phyloP scores from a whole-genome alignment of 176 grass and related monocot species.

The Dendrocalamus sinicus region DNA sequence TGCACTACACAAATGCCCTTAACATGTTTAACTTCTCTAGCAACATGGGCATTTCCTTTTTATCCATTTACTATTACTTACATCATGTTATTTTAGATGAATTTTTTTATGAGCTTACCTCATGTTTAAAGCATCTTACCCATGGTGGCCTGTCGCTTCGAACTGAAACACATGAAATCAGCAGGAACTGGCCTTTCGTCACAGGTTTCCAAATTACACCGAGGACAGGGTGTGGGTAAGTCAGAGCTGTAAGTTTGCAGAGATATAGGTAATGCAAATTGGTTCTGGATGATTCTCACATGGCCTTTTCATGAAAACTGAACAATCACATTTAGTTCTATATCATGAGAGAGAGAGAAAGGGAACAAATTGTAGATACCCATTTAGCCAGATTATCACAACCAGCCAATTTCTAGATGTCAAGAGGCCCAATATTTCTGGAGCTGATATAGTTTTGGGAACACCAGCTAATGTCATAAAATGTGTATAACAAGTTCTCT shows the following conservation, averaged over 20 bases:
- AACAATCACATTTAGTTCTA: background rate
- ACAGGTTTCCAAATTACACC: background rate
- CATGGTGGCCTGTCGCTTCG: too few relatives aligned
- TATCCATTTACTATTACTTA: background rate
- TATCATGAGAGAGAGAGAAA: background rate
- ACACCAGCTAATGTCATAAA: background rate
- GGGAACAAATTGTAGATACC: too few relatives aligned
- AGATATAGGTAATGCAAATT: background rate
- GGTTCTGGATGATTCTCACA: background rate
- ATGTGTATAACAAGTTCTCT: background rate
- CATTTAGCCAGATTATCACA: constrained; percentile 9
- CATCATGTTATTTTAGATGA: background rate
- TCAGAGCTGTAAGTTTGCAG: background rate
- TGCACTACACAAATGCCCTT: too few relatives aligned
- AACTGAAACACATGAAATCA: too few relatives aligned
- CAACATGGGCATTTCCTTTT: background rate
- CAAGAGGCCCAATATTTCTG: constrained; percentile 1
- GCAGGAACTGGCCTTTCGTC: background rate
- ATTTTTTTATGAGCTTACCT: background rate
- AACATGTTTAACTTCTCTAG: background rate
- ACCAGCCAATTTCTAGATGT: background rate
- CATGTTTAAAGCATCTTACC: background rate
- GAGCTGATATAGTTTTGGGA: background rate
- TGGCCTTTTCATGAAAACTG: background rate
- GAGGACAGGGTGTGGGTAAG: background rate